A percentile compares a stretch with the other conserved stretches of the same genome.
These are phyloP conservation scores for Chondrus crispus DNA, from an alignment of 23 red algal species.

Conservation along the genomic window DNA sequence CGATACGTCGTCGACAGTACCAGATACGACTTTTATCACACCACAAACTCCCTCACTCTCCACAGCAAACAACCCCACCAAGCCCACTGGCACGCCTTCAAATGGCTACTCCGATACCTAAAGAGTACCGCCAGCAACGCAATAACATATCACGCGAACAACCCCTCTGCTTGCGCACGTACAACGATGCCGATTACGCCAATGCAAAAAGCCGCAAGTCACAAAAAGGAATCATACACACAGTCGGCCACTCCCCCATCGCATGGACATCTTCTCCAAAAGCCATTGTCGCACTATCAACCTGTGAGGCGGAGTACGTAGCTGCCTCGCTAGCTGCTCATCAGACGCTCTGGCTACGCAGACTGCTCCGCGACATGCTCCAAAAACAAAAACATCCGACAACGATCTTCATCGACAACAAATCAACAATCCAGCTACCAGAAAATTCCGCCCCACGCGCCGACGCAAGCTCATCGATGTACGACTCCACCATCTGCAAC, in stretches of 20 bases:
- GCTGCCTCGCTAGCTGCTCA: not conserved
- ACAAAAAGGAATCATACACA: not conserved
- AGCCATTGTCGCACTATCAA: not conserved
- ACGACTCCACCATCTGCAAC: not conserved
- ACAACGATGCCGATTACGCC: conserved; percentile 28
- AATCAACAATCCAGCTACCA: not conserved
- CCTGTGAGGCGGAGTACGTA: conserved; percentile 7
- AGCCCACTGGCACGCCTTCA: not conserved
- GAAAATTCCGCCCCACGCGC: not conserved
- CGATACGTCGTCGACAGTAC: not conserved
- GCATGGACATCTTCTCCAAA: not conserved
- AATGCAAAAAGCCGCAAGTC: not conserved
- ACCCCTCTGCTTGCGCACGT: not conserved
- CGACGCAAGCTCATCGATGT: not conserved
- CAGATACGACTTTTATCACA: not conserved
- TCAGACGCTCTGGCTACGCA: not conserved
- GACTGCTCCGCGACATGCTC: not conserved
- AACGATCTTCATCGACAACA: conserved; percentile 15
- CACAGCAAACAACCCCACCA: not conserved
- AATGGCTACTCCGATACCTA: not conserved
- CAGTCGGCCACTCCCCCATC: not conserved
- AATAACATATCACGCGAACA: not conserved
- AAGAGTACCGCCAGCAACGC: not conserved
- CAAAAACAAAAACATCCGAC: too few species aligned
- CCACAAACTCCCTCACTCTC: not conserved